phyloP scores from a whole-genome alignment of 768 basidiomycete genomes.

The Tylopilus intermedius region DNA sequence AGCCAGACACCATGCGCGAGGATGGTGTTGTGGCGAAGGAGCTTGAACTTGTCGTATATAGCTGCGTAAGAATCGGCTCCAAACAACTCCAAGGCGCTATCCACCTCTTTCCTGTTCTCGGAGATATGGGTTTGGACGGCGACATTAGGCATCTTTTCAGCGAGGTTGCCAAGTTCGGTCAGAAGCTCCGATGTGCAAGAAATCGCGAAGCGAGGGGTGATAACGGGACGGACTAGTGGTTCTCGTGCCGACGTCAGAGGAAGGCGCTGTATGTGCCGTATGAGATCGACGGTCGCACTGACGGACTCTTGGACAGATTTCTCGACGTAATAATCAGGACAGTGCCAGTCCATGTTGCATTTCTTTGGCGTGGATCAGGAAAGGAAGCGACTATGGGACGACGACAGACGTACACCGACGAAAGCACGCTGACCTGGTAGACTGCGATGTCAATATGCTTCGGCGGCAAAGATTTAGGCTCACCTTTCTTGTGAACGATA shows the following conservation, averaged over 20 bases:
- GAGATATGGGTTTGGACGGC: slow-evolving; percentile 91
- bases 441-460: slow-evolving; percentile 5
- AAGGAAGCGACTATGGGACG: neutral
- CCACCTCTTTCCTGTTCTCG: slow-evolving; percentile 75
- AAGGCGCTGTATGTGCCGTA: slow-evolving; percentile 63
- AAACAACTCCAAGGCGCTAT: slow-evolving; percentile 61
- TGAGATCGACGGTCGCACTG: slow-evolving; percentile 54
- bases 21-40: slow-evolving; percentile 76
- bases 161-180: slow-evolving; percentile 52
- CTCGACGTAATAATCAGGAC: slow-evolving; percentile 67
- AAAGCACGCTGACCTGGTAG: slow-evolving; percentile 75
- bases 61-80: slow-evolving; percentile 66
- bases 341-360: slow-evolving; percentile 53
- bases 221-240: slow-evolving; percentile 78
- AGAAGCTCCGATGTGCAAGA: slow-evolving; percentile 77
- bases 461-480: slow-evolving; percentile 8
- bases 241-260: slow-evolving; percentile 33
- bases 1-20: slow-evolving; percentile 87
- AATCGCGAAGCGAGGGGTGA: slow-evolving; percentile 96
- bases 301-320: slow-evolving; percentile 55
- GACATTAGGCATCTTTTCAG: slow-evolving; percentile 52
- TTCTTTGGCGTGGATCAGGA: slow-evolving; percentile 21
- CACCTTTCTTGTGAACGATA: slow-evolving; percentile 58
- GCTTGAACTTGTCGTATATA: slow-evolving; percentile 74
- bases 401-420: slow-evolving; percentile 59